These are phyloP conservation scores for Willaertia magna DNA, from an alignment of 208 protist species.

Conservation along the genomic window DNA sequence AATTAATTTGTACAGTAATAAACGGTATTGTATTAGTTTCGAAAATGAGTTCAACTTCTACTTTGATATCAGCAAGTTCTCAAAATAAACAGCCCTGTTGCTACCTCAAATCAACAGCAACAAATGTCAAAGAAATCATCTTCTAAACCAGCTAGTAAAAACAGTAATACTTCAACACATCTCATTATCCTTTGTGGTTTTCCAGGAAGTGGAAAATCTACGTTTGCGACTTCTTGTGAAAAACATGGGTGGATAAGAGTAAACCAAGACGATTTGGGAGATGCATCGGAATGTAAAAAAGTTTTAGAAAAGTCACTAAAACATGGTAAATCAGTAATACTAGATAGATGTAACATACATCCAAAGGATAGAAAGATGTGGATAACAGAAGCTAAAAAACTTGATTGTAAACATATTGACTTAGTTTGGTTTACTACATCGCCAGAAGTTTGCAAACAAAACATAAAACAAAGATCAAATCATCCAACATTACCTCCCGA, in stretches of 20 bases:
- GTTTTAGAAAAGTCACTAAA: not conserved
- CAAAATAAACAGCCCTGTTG: not conserved
- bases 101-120: not conserved
- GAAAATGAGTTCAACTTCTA: not conserved
- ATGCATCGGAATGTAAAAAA: not conserved
- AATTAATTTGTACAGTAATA: too few species aligned
- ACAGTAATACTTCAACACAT: not conserved
- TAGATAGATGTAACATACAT: slow-evolving; percentile 1
- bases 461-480: not conserved
- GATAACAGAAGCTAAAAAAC: not conserved
- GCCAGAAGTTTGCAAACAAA: not conserved
- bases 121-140: too few species aligned
- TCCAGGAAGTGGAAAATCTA: not conserved
- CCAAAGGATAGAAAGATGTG: not conserved
- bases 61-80: not conserved
- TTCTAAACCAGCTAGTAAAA: too few species aligned
- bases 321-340: not conserved
- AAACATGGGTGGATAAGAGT: not conserved
- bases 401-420: not conserved
- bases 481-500: not conserved
- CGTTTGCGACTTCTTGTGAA: not conserved
- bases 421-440: not conserved
- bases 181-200: not conserved
- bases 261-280: not conserved
- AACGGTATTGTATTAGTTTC: too few species aligned